These are phyloP conservation scores for Sordariomycetes sp. DNA, from an alignment of 2,329 filamentous ascomycete genomes.

Conservation along the genomic window DNA sequence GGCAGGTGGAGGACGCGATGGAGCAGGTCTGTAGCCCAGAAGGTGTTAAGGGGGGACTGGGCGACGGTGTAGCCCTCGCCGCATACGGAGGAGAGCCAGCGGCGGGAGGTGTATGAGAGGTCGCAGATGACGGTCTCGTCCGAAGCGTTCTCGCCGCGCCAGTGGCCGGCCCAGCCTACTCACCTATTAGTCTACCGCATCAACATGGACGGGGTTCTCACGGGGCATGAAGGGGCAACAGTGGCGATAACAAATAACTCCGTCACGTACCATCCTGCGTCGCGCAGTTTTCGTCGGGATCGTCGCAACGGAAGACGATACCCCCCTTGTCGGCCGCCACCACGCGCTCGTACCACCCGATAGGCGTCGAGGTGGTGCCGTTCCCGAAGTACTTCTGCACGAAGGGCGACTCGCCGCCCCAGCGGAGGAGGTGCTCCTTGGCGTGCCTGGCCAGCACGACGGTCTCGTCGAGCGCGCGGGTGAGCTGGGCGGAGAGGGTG, in stretches of 20 bases:
- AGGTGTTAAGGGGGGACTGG: conserved; percentile 42
- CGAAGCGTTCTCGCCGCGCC: conserved; percentile 54
- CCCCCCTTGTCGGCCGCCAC: conserved; percentile 43
- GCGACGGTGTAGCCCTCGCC: conserved; percentile 52
- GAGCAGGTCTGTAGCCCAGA: conserved; percentile 56
- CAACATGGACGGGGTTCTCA: too few species aligned
- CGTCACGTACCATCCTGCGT: conserved; percentile 27
- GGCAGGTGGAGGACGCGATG: conserved; percentile 57
- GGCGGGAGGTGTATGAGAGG: conserved; percentile 47
- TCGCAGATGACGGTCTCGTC: conserved; percentile 61
- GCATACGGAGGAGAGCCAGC: conserved; percentile 48
- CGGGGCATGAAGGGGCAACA: too few species aligned
- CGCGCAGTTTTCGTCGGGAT: conserved; percentile 54
- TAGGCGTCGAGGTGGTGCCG: conserved; percentile 41
- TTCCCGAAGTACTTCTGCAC: conserved; percentile 59
- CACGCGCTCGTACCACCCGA: conserved; percentile 54
- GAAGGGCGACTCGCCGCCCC: conserved; percentile 45
- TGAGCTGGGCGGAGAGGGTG: conserved; percentile 46
- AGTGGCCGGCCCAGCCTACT: conserved; percentile 56
- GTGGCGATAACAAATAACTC: too few species aligned
- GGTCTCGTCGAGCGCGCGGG: conserved; percentile 46
- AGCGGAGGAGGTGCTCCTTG: conserved; percentile 48
- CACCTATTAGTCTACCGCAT: not conserved
- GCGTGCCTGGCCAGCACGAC: conserved; percentile 48
- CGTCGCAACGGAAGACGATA: conserved; percentile 57